These are phyloP conservation scores for Emericellopsis terricola DNA, from an alignment of 495 filamentous ascomycete species.

Conservation along the genomic window DNA sequence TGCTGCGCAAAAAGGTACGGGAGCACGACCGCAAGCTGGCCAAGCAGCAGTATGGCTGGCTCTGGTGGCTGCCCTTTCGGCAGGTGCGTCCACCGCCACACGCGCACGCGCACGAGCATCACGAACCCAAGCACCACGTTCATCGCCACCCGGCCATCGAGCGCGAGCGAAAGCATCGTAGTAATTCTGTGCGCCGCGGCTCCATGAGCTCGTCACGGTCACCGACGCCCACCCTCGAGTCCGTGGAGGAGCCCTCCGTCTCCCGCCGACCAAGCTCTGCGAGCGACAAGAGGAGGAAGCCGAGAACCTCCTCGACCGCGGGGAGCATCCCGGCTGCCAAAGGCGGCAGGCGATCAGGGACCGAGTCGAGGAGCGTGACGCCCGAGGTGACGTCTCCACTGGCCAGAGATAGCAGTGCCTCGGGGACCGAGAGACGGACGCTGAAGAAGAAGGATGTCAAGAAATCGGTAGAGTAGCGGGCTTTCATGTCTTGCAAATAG, in stretches of 20 bases:
- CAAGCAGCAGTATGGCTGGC: constrained; percentile 53
- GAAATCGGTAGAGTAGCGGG: no score
- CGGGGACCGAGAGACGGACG: not conserved
- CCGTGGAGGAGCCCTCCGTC: no score
- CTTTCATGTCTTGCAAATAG: no score
- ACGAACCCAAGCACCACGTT: constrained; percentile 15
- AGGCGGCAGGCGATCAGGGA: constrained; percentile 15
- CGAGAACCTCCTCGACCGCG: constrained; percentile 20
- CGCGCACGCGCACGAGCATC: constrained; percentile 14
- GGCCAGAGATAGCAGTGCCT: constrained; percentile 24
- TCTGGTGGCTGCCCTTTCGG: constrained; percentile 62
- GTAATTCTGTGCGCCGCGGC: constrained; percentile 27
- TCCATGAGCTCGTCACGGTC: constrained; percentile 27
- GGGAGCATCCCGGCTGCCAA: constrained; percentile 15
- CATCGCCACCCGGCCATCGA: constrained; percentile 20
- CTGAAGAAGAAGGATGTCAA: no score
- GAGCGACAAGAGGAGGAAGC: constrained; percentile 16
- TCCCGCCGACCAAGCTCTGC: no score
- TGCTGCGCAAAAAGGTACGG: constrained; percentile 49
- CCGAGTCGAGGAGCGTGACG: constrained; percentile 28
- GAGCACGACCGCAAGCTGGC: constrained; percentile 46
- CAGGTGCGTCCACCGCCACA: constrained; percentile 13
- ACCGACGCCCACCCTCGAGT: constrained; percentile 27
- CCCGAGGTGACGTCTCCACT: constrained; percentile 32
- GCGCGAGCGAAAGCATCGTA: constrained; percentile 26